phyloP scores from a whole-genome alignment of 2,329 filamentous ascomycete species.

The Nothopassalora personata region DNA sequence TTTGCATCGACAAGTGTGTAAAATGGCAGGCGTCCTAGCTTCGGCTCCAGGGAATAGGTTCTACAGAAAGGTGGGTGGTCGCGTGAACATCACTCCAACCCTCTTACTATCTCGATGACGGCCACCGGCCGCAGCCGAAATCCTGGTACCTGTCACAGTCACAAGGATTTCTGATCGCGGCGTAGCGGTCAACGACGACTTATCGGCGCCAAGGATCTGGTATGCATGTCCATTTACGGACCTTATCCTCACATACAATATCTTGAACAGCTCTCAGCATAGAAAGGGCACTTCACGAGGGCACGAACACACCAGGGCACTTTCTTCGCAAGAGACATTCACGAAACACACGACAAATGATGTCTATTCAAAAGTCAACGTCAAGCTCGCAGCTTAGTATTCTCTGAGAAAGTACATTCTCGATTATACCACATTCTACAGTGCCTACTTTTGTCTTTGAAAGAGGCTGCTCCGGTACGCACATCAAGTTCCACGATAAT shows the following conservation, averaged over 20 bases:
- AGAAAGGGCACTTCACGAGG: too few species aligned
- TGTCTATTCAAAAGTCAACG: too few species aligned
- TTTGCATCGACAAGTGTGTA: neutral
- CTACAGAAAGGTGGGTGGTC: neutral
- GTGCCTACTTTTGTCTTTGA: too few species aligned
- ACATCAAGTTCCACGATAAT: too few species aligned
- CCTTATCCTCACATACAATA: neutral
- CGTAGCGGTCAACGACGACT: neutral
- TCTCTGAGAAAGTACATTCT: too few species aligned
- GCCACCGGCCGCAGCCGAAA: neutral
- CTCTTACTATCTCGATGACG: neutral
- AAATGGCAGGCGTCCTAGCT: neutral
- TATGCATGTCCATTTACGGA: neutral
- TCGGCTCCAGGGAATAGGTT: neutral
- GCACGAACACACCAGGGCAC: too few species aligned
- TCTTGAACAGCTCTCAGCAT: too few species aligned
- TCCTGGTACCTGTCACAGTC: neutral
- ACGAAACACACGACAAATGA: too few species aligned
- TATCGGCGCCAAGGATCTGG: neutral
- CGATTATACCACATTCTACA: too few species aligned
- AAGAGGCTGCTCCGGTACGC: too few species aligned
- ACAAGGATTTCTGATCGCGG: neutral
- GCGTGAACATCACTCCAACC: neutral
- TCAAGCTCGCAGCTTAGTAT: too few species aligned
- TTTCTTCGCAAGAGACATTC: too few species aligned